Base-by-base conservation (phyloP, 2,329 filamentous ascomycete species). In the Diaporthe helianthi region DNA sequence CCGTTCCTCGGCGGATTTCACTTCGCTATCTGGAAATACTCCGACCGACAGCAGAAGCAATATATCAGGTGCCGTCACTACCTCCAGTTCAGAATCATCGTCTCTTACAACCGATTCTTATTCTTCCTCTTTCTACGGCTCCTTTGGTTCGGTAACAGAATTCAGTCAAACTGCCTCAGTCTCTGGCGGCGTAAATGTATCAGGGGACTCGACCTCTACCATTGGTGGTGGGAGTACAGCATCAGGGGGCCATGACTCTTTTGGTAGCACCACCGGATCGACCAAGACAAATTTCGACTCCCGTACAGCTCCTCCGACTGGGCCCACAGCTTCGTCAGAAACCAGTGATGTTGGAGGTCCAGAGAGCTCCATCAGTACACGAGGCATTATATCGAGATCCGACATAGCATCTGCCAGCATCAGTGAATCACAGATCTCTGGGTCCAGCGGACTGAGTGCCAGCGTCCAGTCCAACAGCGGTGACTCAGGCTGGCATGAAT, bases 61-160 rank as follows among this genome's bases (percentile, higher is more conserved):
- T 8, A 29, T 9, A 4, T 53, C 51, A 22, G 51, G 8, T 19
- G 4, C 29, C n/a, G 19, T 2, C 8, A n/a, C 10, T n/a, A n/a
- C 9, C 9, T 2, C 19, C 2, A 12, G 4, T 4, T 5, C 51
- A 13, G 13, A 0, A n/a, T 9, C 1, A 13, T 33, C 29, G 17
- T 53, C 26, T 31, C 1, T 33, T 19, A 33, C 19, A 19, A 22
- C 29, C 19, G 12, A 4, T 22, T 22, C 9, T 26, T 1, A n/a
- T 15, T 3, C 15, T 0, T n/a, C 4, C 10, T 33, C 17, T 5
- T 10, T 29, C 31, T 2, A 33, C 10, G 22, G 19, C 26, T 26
- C 29, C 10, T 8, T 1, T 19, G 4, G 8, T 1, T 22, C 1
- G 4, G 51, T 9, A 31, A 53, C 51, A n/a, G 12, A 4, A 17